Evolutionary conservation across 257 asterid species (phyloP), one percentile per base, ranked within the genome.

Genomic region (Przewalskia tangutica): DNA sequence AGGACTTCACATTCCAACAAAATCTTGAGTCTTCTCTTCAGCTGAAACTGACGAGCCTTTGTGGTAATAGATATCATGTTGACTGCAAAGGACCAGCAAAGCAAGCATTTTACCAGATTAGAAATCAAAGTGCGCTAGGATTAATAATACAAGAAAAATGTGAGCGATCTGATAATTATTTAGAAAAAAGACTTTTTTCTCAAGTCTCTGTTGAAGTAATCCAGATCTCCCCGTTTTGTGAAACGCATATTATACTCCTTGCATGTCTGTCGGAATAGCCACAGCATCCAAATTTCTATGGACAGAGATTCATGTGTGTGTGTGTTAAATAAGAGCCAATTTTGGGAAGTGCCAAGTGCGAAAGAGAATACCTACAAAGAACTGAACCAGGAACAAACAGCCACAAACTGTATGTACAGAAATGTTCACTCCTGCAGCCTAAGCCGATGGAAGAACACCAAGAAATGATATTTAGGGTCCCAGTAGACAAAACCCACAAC

Each of bases 401-500:
- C 84, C 84, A 50, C 81, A 51, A 83, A 77, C 70, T 76, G 82
- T 56, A 81, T 81, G 86, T 73, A 81, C 87, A 83, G 70, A 82
- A 50, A 59, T 68, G 84, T 66, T 88, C 90, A 94, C 83, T 90
- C 91, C 79, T 86, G 88, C 88, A 94, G 92, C 91, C 89, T 89
- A 88, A 95, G 89, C 55, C 95, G 97, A 78, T 92, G 91, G 90
- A 95, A 95, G 90, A 94, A 92, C 53, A 92, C 94, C 88, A 95
- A 84, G 88, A 93, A 95, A 82, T 90, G 97, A 84, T 86, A 88
- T 82, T 94, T 97, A 77, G 99, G 96, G 56, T 97, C 98, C 97
- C 95, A 91, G 85, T 94, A 95, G 56, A 94, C 91, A 81, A 95
- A 95, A 80, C 99, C 99, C 58, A 95, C 96, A 78, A 92, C 97